Percentiles rank a stretch among this genome's conserved stretches.
phyloP scores from a whole-genome alignment of 768 basidiomycete species.

The Tremella yokohamensis region DNA sequence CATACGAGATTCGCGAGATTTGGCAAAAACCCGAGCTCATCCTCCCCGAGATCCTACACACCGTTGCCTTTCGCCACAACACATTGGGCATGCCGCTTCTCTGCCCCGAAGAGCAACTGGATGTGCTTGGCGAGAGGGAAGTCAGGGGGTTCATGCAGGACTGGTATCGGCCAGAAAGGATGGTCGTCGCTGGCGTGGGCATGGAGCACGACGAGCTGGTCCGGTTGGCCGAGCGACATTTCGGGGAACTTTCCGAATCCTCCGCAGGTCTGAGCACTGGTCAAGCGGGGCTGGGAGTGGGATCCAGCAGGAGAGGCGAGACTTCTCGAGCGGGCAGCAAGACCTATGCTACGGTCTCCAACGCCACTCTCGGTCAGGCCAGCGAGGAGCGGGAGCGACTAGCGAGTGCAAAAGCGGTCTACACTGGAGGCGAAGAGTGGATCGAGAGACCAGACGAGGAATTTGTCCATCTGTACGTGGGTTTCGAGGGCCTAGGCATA shows the following conservation, averaged over 20 bases:
- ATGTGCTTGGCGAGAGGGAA: conserved; percentile 61
- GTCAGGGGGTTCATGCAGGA: conserved; percentile 65
- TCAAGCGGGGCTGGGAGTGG: not conserved
- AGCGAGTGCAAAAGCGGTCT: conserved; percentile 53
- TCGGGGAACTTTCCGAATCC: conserved; percentile 47
- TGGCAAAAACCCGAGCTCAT: conserved; percentile 85
- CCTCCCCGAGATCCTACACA: conserved; percentile 83
- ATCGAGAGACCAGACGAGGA: conserved; percentile 56
- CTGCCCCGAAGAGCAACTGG: conserved; percentile 79
- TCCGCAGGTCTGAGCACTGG: conserved; percentile 8
- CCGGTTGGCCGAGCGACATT: conserved; percentile 76
- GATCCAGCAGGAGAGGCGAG: not conserved
- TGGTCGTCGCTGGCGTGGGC: conserved; percentile 92
- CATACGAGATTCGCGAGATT: conserved; percentile 87
- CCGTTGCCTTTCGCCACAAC: conserved; percentile 70
- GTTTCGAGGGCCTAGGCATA: conserved; percentile 85
- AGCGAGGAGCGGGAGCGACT: conserved; percentile 42
- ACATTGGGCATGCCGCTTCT: conserved; percentile 87
- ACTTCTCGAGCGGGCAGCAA: conserved; percentile 50
- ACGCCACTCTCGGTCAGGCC: conserved; percentile 8
- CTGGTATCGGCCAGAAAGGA: conserved; percentile 90
- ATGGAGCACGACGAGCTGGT: conserved; percentile 86
- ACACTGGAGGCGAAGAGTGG: conserved; percentile 73
- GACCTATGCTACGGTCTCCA: conserved; percentile 48
- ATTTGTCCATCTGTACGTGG: conserved; percentile 89